Base-by-base conservation (phyloP, 768 basidiomycete species). In the Suillus americanus region DNA sequence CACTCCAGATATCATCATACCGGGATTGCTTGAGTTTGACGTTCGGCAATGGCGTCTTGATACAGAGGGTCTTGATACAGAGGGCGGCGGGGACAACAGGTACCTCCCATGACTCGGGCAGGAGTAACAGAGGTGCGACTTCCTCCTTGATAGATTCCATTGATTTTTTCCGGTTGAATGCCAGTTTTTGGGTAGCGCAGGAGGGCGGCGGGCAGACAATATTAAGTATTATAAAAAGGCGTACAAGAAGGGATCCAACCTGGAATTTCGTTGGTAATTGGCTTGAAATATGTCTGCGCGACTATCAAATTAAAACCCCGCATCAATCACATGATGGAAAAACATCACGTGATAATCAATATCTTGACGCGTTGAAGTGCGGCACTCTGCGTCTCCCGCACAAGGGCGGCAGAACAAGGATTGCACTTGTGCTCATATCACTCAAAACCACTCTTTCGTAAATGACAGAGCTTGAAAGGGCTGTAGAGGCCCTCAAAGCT, bases 1-100 rank as follows among this genome's bases (percentile, higher is more conserved):
- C 73, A 2, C 73, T 71, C 75, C 75, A 78, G 23, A 77, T 75
- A 46, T 75, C 74, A 37, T 75, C 74, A 41, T 75, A 75, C 51
- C 74, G 71, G 28, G 75, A 75, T n/a, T 75, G 68, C 48, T 71
- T 75, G 62, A 74, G 55, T 60, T 69, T 73, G 45, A 25, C 13
- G 50, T 9, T 60, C n/a, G 18, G 23, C 14, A 28, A 23, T 20
- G 12, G 13, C 55, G 48, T 54, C 43, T 57, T 50, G 23, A 45
- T 62, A 3, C 57, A 9, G 23, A 57, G 18, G 7, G 41, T 54
- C 43, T 57, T 50, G 23, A 45, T 62, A 3, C 57, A 9, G 23
- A 57, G 18, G 7, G 41, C 18, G 51, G 51, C 45, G 7, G 56
- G 18, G 25, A 59, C 28, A 25, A 30, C 40, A 41, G 40, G 37